Evolutionary conservation across 345 rosid genomes (phyloP).

Genomic region (Durio zibethinus): DNA sequence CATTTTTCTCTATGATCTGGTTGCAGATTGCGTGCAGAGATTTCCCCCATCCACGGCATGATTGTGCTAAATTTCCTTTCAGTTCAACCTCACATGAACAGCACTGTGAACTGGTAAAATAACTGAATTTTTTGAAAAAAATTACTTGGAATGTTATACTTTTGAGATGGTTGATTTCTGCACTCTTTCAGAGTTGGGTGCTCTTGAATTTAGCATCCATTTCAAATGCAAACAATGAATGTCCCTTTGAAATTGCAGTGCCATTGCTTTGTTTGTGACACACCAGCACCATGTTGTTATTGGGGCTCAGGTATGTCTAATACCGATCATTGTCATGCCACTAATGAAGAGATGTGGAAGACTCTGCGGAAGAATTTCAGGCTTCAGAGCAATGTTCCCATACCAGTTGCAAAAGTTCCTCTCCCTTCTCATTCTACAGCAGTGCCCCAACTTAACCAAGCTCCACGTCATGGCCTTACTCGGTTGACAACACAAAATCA

Average conservation of each 20-base stretch:
- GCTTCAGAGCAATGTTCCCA: conserved; percentile 25
- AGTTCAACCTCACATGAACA: conserved; percentile 48
- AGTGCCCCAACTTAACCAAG: conserved; percentile 22
- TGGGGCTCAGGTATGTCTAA: conserved; percentile 52
- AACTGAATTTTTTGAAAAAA: neutral
- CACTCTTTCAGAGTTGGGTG: neutral
- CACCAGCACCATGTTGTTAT: conserved; percentile 61
- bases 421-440: conserved; percentile 17
- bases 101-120: conserved; percentile 63
- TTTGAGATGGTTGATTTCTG: neutral
- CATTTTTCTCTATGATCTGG: neutral
- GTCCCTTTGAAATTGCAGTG: conserved; percentile 49
- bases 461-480: conserved; percentile 15
- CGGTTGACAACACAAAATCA: conserved; percentile 13
- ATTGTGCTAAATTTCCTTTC: conserved; percentile 63
- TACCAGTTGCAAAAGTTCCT: conserved; percentile 18
- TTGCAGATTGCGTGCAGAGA: conserved; percentile 91
- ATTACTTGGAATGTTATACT: neutral
- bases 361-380: conserved; percentile 44
- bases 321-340: conserved; percentile 81
- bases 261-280: conserved; percentile 86
- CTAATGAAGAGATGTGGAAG: conserved; percentile 65
- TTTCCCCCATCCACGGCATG: conserved; percentile 82
- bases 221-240: neutral
- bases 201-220: neutral